Evolutionary conservation across 2,329 filamentous ascomycete genomes (phyloP).

Genomic region (Aspergillus fructus): DNA sequence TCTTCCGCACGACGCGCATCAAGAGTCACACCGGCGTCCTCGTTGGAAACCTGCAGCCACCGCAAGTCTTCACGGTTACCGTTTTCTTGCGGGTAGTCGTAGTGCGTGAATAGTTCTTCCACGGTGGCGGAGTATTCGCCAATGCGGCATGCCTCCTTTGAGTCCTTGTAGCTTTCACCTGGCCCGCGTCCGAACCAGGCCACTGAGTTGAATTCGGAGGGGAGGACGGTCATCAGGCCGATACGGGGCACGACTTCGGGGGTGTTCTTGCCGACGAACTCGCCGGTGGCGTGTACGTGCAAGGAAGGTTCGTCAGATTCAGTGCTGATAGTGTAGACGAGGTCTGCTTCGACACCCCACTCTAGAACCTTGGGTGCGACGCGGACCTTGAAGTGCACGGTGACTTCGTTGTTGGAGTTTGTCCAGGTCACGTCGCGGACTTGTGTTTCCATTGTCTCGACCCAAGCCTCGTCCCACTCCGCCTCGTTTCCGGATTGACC

Average conservation of each 20-base stretch:
- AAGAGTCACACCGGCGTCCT: not conserved
- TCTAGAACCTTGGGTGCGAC: slow-evolving; percentile 60
- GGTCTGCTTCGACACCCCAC: slow-evolving; percentile 56
- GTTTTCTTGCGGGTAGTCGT: slow-evolving; percentile 68
- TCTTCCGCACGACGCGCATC: slow-evolving; percentile 32
- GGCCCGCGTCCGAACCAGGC: slow-evolving; percentile 65
- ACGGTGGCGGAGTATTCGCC: slow-evolving; percentile 50
- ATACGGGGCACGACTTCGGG: slow-evolving; percentile 54
- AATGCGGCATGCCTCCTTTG: slow-evolving; percentile 58
- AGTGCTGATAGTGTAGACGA: slow-evolving; percentile 52
- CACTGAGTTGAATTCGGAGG: slow-evolving; percentile 47
- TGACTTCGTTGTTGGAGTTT: slow-evolving; percentile 25
- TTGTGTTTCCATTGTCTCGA: slow-evolving; percentile 40
- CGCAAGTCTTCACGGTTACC: slow-evolving; percentile 63
- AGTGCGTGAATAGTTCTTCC: slow-evolving; percentile 53
- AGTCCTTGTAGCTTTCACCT: slow-evolving; percentile 66
- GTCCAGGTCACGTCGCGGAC: slow-evolving; percentile 27
- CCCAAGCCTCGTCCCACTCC: slow-evolving; percentile 56
- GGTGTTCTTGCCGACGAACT: slow-evolving; percentile 41
- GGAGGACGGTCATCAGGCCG: slow-evolving; percentile 58
- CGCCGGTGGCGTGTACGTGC: slow-evolving; percentile 46
- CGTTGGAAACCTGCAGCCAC: slow-evolving; percentile 47
- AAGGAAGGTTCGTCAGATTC: slow-evolving; percentile 20
- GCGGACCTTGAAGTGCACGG: slow-evolving; percentile 48
- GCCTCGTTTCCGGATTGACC: slow-evolving; percentile 47